phyloP scores from a whole-genome alignment of 2,329 filamentous ascomycete species.

The Camillea tinctor region DNA sequence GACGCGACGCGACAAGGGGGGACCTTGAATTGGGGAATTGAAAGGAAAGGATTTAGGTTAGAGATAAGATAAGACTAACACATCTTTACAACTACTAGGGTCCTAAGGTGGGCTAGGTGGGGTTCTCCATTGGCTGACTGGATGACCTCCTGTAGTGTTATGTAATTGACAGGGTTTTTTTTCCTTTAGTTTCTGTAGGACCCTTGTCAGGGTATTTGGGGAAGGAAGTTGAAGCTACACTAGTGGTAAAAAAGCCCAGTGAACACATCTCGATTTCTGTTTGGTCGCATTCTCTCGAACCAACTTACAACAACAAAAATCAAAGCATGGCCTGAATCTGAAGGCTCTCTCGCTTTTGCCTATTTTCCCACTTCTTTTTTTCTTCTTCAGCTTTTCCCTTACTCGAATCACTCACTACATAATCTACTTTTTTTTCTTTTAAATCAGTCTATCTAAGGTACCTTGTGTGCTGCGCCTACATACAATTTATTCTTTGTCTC shows the following conservation, averaged over 20 bases:
- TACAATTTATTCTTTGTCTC: neutral
- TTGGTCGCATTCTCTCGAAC: slow-evolving; percentile 10
- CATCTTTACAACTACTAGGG: neutral
- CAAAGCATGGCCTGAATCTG: slow-evolving; percentile 7
- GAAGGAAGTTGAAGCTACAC: too few relatives aligned
- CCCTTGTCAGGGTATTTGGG: neutral
- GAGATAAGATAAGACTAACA: too few relatives aligned
- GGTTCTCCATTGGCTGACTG: neutral
- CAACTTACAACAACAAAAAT: too few relatives aligned
- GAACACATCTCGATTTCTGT: slow-evolving; percentile 21
- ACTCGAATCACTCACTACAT: neutral
- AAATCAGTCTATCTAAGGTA: neutral
- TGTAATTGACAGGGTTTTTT: neutral
- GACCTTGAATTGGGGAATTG: too few relatives aligned
- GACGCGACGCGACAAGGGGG: neutral
- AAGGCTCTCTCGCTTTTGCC: neutral
- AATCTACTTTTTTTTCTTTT: neutral
- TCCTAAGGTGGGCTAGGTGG: neutral
- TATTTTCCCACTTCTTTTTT: too few relatives aligned
- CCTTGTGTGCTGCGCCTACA: too few relatives aligned
- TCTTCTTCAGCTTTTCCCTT: neutral
- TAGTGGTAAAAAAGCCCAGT: neutral
- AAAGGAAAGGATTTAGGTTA: too few relatives aligned
- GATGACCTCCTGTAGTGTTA: neutral
- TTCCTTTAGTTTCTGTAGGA: neutral